Conservation (phyloP, 495 filamentous ascomycete species). For the Trichoderma virens region DNA sequence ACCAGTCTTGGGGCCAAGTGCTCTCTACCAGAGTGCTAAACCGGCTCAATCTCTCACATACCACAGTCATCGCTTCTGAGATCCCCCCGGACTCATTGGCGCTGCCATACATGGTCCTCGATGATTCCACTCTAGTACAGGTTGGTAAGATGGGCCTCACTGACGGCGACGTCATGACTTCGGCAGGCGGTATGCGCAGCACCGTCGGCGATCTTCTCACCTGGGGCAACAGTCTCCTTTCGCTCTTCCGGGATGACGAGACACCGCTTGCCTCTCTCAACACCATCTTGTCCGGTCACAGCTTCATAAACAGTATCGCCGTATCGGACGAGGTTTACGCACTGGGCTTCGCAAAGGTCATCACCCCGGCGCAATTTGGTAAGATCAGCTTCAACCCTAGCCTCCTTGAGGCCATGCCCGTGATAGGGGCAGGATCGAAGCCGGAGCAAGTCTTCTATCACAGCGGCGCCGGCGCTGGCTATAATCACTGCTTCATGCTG, state of each 20-base stretch:
- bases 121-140: too few species aligned
- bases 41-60: slow-evolving; percentile 15
- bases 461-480: slow-evolving; percentile 20
- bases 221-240: not conserved
- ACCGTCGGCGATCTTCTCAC: not conserved
- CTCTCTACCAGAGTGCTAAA: slow-evolving; percentile 13
- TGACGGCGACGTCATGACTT: too few species aligned
- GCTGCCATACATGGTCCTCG: too few species aligned
- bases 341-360: slow-evolving; percentile 7
- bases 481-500: slow-evolving; percentile 16
- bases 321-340: not conserved
- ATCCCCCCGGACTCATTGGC: slow-evolving; percentile 6
- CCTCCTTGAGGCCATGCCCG: slow-evolving; percentile 14
- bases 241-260: not conserved
- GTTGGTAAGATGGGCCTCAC: too few species aligned
- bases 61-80: slow-evolving; percentile 16
- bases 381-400: slow-evolving; percentile 11
- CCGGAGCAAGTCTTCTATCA: slow-evolving; percentile 21
- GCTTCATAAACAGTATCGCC: too few species aligned
- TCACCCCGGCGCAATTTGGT: slow-evolving; percentile 13
- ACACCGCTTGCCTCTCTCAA: not conserved
- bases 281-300: too few species aligned
- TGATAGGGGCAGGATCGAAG: slow-evolving; percentile 13
- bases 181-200: not conserved
- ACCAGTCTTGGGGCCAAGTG: slow-evolving; percentile 11